Conservation (phyloP, 768 basidiomycete genomes). For the Pulveroboletus sp. region DNA sequence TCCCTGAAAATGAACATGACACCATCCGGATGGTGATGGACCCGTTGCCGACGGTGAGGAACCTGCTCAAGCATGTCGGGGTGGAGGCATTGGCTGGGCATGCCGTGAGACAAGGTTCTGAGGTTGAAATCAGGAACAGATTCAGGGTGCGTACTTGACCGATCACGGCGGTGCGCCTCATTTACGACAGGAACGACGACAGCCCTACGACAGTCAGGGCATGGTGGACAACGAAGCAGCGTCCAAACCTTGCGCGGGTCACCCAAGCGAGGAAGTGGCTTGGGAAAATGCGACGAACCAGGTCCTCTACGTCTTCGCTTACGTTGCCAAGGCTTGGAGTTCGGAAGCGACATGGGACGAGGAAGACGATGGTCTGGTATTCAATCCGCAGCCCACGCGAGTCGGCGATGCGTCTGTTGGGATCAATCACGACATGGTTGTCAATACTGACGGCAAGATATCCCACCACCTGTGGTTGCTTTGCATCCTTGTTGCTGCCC, state of each 20-base stretch:
- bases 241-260: neutral
- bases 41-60: conserved; percentile 14
- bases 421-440: conserved; percentile 27
- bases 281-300: conserved; percentile 13
- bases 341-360: conserved; percentile 28
- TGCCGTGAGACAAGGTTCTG: conserved; percentile 18
- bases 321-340: conserved; percentile 21
- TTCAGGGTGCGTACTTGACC: conserved; percentile 22
- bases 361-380: conserved; percentile 22
- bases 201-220: conserved; percentile 17
- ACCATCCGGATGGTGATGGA: conserved; percentile 36
- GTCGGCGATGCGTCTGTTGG: conserved; percentile 10
- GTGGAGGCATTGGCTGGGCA: conserved; percentile 2
- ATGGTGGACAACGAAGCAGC: conserved; percentile 6
- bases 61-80: conserved; percentile 12
- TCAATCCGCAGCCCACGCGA: conserved; percentile 25
- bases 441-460: conserved; percentile 52
- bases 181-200: conserved; percentile 25
- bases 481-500: conserved; percentile 30
- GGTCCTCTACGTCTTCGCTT: conserved; percentile 18
- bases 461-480: conserved; percentile 51
- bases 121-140: conserved; percentile 23
- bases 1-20: conserved; percentile 74
- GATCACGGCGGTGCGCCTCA: conserved; percentile 23
- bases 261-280: conserved; percentile 8